phyloP scores from a whole-genome alignment of 164 flowering plant genomes.

The Tetracentron sinense region DNA sequence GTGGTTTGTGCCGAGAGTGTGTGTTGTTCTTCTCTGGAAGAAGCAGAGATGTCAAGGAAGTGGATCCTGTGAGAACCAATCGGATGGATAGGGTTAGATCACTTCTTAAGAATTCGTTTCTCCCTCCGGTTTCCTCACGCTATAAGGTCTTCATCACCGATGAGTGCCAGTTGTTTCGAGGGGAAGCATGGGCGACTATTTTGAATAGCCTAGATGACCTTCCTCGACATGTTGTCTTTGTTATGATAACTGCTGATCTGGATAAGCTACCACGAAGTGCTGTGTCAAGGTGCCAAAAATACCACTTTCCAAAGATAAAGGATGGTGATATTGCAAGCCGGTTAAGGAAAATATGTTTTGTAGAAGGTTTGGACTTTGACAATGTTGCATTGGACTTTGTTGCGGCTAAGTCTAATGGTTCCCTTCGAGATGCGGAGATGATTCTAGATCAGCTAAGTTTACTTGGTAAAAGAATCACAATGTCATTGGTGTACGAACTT shows the following conservation, averaged over 20 bases:
- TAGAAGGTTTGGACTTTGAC: constrained; percentile 69
- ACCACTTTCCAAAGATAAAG: constrained; percentile 71
- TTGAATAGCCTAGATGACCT: constrained; percentile 52
- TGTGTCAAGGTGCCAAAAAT: constrained; percentile 64
- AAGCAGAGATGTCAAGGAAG: constrained; percentile 60
- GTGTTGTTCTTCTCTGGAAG: constrained; percentile 55
- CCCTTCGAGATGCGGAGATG: constrained; percentile 91
- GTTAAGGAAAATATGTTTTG: constrained; percentile 50
- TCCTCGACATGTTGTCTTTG: constrained; percentile 61
- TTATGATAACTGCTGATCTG: constrained; percentile 74
- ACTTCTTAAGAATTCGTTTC: constrained; percentile 47
- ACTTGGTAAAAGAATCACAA: constrained; percentile 74
- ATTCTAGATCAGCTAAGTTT: constrained; percentile 93
- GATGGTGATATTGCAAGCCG: constrained; percentile 54
- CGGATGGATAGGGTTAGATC: constrained; percentile 39
- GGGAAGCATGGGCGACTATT: constrained; percentile 66
- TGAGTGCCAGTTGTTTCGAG: constrained; percentile 73
- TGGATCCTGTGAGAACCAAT: constrained; percentile 65
- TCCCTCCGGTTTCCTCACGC: constrained; percentile 63
- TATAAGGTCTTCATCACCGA: constrained; percentile 71
- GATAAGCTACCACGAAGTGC: constrained; percentile 68
- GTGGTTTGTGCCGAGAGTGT: constrained; percentile 78
- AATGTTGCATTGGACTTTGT: constrained; percentile 67
- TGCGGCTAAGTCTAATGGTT: constrained; percentile 77
- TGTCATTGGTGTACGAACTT: constrained; percentile 66